Conservation (phyloP, 495 filamentous ascomycete species). For the Penicillium coprophilum region DNA sequence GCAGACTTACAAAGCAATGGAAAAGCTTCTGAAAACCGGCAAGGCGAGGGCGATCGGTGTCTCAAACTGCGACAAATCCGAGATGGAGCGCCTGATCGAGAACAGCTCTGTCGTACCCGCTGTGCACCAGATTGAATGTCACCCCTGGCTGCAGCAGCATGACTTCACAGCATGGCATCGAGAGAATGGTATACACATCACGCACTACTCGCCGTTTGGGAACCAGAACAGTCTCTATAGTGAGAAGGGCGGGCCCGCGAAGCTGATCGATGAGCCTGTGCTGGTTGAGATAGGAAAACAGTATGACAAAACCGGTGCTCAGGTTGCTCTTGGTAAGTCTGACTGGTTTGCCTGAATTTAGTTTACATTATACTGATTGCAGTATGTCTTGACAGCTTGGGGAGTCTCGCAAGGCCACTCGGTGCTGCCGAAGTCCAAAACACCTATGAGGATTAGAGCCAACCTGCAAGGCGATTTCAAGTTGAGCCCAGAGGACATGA, state of each 20-base stretch:
- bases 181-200: slow-evolving; percentile 58
- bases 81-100: slow-evolving; percentile 66
- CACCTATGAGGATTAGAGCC: slow-evolving; percentile 50
- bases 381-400: slow-evolving; percentile 50
- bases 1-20: slow-evolving; percentile 65
- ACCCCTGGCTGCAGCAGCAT: slow-evolving; percentile 62
- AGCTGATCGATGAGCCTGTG: slow-evolving; percentile 61
- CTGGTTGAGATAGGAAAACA: slow-evolving; percentile 61
- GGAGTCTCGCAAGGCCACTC: slow-evolving; percentile 62
- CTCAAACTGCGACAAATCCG: slow-evolving; percentile 69
- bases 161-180: slow-evolving; percentile 57
- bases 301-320: slow-evolving; percentile 60
- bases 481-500: slow-evolving; percentile 50
- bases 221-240: slow-evolving; percentile 68
- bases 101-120: slow-evolving; percentile 60
- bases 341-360: slow-evolving; percentile 3
- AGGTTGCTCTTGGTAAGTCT: slow-evolving; percentile 59
- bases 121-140: slow-evolving; percentile 63
- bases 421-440: slow-evolving; percentile 68
- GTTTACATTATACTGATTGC: slow-evolving; percentile 1
- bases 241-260: slow-evolving; percentile 45
- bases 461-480: slow-evolving; percentile 64
- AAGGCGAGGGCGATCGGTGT: slow-evolving; percentile 69
- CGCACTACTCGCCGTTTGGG: slow-evolving; percentile 68
- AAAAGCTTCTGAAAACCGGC: slow-evolving; percentile 54